Conservation (phyloP, 495 filamentous ascomycete species). For the Talaromyces thailandensis region DNA sequence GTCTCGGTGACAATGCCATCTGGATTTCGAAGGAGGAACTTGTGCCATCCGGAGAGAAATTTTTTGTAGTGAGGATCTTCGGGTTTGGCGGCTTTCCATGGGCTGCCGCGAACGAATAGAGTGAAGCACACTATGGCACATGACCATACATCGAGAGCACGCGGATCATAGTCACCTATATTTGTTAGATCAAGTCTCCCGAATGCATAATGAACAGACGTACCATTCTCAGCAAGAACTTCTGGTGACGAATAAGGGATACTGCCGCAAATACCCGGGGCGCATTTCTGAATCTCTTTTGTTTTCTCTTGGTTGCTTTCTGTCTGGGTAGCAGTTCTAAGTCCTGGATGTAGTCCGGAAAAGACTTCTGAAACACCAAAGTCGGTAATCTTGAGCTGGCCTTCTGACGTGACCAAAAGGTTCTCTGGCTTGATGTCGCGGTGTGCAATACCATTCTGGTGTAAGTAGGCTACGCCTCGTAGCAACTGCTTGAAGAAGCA, state of each 20-base stretch:
- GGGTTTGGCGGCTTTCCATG: conserved; percentile 52
- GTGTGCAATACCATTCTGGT: conserved; percentile 64
- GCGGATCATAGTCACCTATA: conserved; percentile 60
- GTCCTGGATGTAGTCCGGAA: conserved; percentile 61
- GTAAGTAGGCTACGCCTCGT: conserved; percentile 59
- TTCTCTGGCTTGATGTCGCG: conserved; percentile 82
- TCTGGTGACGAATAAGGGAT: conserved; percentile 73
- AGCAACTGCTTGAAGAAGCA: conserved; percentile 79
- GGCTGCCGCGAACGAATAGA: conserved; percentile 52
- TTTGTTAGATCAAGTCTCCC: background rate
- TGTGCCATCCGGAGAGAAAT: conserved; percentile 54
- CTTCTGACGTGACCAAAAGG: conserved; percentile 56
- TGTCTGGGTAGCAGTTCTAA: conserved; percentile 50
- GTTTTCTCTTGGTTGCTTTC: conserved; percentile 50
- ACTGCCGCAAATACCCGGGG: conserved; percentile 66
- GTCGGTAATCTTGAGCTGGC: conserved; percentile 71
- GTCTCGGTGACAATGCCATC: conserved; percentile 36
- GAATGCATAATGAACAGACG: conserved; percentile 1
- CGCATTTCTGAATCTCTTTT: conserved; percentile 55
- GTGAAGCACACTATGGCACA: conserved; percentile 65
- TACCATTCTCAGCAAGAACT: conserved; percentile 53
- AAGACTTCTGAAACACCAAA: conserved; percentile 76
- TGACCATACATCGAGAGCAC: conserved; percentile 70
- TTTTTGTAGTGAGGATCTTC: conserved; percentile 42
- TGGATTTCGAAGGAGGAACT: conserved; percentile 44